phyloP scores from a whole-genome alignment of 768 basidiomycete species.

The Mycena vitilis region DNA sequence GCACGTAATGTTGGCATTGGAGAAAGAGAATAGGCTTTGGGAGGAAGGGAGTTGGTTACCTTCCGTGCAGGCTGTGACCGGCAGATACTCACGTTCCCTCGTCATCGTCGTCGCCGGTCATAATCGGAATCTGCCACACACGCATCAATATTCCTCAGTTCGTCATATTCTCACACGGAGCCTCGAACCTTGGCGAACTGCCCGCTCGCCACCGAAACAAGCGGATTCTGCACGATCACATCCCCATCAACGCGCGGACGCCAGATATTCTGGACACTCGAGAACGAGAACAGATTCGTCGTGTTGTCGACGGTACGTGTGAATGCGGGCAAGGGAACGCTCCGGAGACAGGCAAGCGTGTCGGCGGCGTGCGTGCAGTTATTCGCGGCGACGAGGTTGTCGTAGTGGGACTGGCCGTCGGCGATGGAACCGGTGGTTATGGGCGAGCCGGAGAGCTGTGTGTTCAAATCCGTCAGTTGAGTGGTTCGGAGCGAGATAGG shows the following conservation, averaged over 20 bases:
- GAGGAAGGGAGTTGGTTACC: background rate
- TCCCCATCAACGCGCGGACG: slow-evolving; percentile 53
- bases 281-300: slow-evolving; percentile 45
- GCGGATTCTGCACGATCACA: slow-evolving; percentile 49
- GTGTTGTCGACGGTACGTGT: slow-evolving; percentile 47
- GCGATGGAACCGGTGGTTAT: slow-evolving; percentile 6
- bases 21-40: slow-evolving; percentile 13
- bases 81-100: slow-evolving; percentile 25
- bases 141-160: no score
- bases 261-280: slow-evolving; percentile 48
- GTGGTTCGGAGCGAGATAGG: no score
- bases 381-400: slow-evolving; percentile 17
- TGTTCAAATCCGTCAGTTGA: no score
- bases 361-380: slow-evolving; percentile 43
- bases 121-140: slow-evolving; percentile 18
- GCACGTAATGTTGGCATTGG: slow-evolving; percentile 24
- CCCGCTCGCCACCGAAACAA: slow-evolving; percentile 47
- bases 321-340: slow-evolving; percentile 44
- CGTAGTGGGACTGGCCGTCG: slow-evolving; percentile 24
- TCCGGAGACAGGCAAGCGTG: slow-evolving; percentile 48
- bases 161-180: no score
- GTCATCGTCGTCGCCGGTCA: slow-evolving; percentile 22
- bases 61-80: no score
- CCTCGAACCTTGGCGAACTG: slow-evolving; percentile 43
- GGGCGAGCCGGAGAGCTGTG: slow-evolving; percentile 21